Base-by-base conservation (phyloP, 805 yeast species). In the Blastobotrys attinorum region DNA sequence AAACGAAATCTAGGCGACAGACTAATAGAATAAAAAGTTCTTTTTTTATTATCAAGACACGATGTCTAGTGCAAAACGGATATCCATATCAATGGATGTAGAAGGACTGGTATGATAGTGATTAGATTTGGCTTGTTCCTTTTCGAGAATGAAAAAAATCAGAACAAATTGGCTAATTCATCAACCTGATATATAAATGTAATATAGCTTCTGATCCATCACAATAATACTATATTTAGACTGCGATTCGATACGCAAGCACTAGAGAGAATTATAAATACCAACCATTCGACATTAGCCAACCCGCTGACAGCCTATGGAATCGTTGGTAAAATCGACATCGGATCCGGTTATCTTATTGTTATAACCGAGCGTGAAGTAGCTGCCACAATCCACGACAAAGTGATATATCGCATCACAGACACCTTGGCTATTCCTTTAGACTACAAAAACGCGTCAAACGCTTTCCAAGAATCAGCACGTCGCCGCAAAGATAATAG, bases 371-470 rank as follows among this genome's bases (percentile, higher is more conserved):
- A 43, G 3, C 22, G 48, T 11, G 44, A 47, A 31, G 22, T 13
- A 18, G 56, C 40, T 11, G 46, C 50, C 11, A 18, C 31, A 10
- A 35, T 55, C 4, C 22, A 33, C 22, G 43, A 33, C 18, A 40
- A 40, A 22, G n/a, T 33, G 5, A 43, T 55, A n/a, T 52, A 47
- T 33, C 17, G 38, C 18, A 45, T 54, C 13, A 47, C 34, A 11
- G 34, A 43, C 2, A 35, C 49, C 10, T 43, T 27, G 13, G 22
- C 46, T n/a, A 51, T 55, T 4, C 56, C 58, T 6, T 40, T 55
- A n/a, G 40, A 40, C 7, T 34, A 42, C 11, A 36, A 46, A 7
- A 23, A 10, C 11, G 47, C 51, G 7, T 18, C 22, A 27, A 23
- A 17, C 20, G 31, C 13, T 11, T 15, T 15, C 34, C 34, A 31